Evolutionary conservation across 2,329 filamentous ascomycete genomes (phyloP), one percentile per base, ranked within the genome.

Genomic region (Atkinsonella hypoxylon): DNA sequence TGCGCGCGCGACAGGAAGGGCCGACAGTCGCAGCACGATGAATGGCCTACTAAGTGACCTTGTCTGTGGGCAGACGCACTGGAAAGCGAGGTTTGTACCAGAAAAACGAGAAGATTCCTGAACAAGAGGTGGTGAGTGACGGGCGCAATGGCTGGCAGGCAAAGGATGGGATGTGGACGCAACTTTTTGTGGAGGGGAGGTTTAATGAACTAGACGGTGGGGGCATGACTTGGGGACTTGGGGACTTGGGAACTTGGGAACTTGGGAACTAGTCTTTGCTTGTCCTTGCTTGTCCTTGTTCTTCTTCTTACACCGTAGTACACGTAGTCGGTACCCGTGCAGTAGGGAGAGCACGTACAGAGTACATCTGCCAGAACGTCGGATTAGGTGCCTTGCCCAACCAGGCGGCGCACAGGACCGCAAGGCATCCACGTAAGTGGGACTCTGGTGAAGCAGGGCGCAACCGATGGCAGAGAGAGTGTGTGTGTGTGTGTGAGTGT

Each of bases 111-210:
- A 31, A 32, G 7, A 26, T 38, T 34, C 40, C 31, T 32, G 26
- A 8, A 8, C n/a, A 45, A 43, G 17, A 12, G 13, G 41, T 18
- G 22, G 34, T 47, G 47, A 49, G 30, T 17, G n/a, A 20, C 20
- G 42, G 50, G 47, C 47, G 50, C 50, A 52, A 49, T 43, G 41
- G 30, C 43, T 39, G 30, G 42, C 38, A 38, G 43, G 34, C 17
- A 32, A 38, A 18, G 31, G 50, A 52, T 40, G 26, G 26, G 26
- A 26, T 26, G 26, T 26, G 26, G 26, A 26, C 26, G 46, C 17
- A 49, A 38, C 34, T 48, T 52, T 40, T 52, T 34, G 42, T 49
- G 46, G 50, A 49, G 42, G 30, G 46, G 50, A 52, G 42, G 42
- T 45, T 49, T 31, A 46, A 51, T 15, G n/a, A 32, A 26, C 39